These are phyloP conservation scores for Aleurites moluccanus DNA, from an alignment of 441 rosid species.

Conservation along the genomic window DNA sequence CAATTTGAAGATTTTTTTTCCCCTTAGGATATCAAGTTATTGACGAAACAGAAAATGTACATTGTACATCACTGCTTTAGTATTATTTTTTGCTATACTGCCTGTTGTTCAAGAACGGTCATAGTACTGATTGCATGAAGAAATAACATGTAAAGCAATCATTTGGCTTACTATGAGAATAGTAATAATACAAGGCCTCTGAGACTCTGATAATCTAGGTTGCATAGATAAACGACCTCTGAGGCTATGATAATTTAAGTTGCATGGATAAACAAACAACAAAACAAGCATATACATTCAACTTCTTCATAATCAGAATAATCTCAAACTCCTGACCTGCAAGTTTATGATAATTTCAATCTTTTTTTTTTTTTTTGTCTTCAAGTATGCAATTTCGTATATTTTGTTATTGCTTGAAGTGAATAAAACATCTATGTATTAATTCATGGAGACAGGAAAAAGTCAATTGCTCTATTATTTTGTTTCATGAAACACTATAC, in stretches of 20 bases:
- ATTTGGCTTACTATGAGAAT: not conserved
- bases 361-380: not conserved
- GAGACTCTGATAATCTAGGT: not conserved
- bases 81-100: too few relatives aligned
- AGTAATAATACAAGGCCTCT: not conserved
- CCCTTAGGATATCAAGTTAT: too few relatives aligned
- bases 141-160: not conserved
- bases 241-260: not conserved
- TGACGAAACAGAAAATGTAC: not conserved
- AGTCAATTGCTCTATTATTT: not conserved
- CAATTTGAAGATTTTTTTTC: not conserved
- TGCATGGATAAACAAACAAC: not conserved
- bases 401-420: not conserved
- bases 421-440: not conserved
- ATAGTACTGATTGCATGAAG: too few relatives aligned
- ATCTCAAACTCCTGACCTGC: not conserved
- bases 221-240: not conserved
- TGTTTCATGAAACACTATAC: not conserved
- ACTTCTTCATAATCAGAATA: not conserved
- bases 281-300: not conserved
- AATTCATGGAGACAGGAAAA: slow-evolving; percentile 6
- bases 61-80: not conserved
- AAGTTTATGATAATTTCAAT: not conserved
- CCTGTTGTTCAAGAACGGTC: too few relatives aligned
- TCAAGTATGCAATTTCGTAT: not conserved